Base-by-base conservation (phyloP, 1,284 basidiomycete species). In the Schizopora paradoxa region DNA sequence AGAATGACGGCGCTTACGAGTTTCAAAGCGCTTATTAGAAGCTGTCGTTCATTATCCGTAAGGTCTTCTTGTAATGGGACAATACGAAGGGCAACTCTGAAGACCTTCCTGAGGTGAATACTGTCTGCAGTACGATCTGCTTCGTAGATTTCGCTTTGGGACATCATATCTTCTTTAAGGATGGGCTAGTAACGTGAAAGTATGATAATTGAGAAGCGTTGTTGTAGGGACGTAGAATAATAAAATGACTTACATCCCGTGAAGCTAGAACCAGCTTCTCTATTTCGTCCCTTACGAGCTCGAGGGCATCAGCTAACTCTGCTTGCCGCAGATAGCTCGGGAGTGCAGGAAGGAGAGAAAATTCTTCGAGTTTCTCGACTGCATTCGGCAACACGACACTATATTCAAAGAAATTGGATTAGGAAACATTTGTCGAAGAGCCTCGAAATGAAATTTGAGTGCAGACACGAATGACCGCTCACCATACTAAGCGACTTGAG, bases 81-180 rank as follows among this genome's bases (percentile, higher is more conserved):
- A n/a, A n/a, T 11, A 8, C 48, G 37, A 5, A 50, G 27, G 21
- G 31, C 46, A 18, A 46, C 48, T 13, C 48, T 34, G 19, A 50
- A 33, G 10, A 50, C 32, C 6, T 39, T 28, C 13, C 41, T 26
- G 5, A 51, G 26, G 23, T 29, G 35, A 25, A 47, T 33, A 23
- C 27, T 33, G 29, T 51, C 49, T 6, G 29, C 41, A 18, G 39
- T 43, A 10, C 46, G 39, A 28, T 47, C 45, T 4, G 49, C 39
- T 23, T 43, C 40, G 31, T 47, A 51, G 7, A 51, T 47, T 18
- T 47, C 45, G 42, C 49, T 36, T 22, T 43, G 45, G 6, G 32
- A 14, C 26, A 43, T 41, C 6, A 51, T 47, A 31, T 51, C 45
- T 26, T 51, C 49, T 11, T 36, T 32, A 4, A 51, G 14, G n/a